Base-by-base conservation (phyloP, 306 rosid genomes). In the Prunus dulcis region DNA sequence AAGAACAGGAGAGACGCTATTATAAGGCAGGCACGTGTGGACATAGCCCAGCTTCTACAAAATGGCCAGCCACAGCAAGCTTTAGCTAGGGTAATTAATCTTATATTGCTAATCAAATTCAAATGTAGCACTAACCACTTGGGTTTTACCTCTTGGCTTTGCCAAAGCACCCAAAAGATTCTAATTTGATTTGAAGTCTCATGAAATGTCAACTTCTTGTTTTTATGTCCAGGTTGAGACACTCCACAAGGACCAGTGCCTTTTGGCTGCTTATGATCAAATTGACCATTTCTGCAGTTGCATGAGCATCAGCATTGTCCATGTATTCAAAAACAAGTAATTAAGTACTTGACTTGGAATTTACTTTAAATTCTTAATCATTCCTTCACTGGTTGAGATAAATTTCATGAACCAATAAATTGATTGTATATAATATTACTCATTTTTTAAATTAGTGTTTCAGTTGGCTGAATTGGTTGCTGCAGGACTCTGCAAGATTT, bases 251-350 rank as follows among this genome's bases (percentile, higher is more conserved):
- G 66, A 38, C 52, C 66, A 56, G 41, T 20, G 66, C 53, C 9
- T 55, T 20, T 38, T 56, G 52, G 76, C 47, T 55, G 76, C 76
- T 20, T 72, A 72, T 56, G 76, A 56, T 38, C 66, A 38, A 41
- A 72, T 72, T 15, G 62, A 22, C 22, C 25, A 61, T 56, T 72
- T 38, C 53, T 72, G 76, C 76, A 72, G 22, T 4, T 56, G 65
- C 52, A 56, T 72, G 6, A 8, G 38, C 6, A 15, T 25, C 56
- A 30, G 9, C 49, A 12, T 52, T 32, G 47, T 19, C 30, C 19
- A 19, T 52, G 43, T 71, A 55, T 71, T 11, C 75, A 53, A 41
- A 38, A 0, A 38, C 53, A 72, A 23, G 76, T 56, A 72, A 2
- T 6, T 22, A 0, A 38, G 22, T 47, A 47, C 52, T 47, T 47